Base-by-base conservation (phyloP, 2,329 filamentous ascomycete species). In the Penicillium sp. region DNA sequence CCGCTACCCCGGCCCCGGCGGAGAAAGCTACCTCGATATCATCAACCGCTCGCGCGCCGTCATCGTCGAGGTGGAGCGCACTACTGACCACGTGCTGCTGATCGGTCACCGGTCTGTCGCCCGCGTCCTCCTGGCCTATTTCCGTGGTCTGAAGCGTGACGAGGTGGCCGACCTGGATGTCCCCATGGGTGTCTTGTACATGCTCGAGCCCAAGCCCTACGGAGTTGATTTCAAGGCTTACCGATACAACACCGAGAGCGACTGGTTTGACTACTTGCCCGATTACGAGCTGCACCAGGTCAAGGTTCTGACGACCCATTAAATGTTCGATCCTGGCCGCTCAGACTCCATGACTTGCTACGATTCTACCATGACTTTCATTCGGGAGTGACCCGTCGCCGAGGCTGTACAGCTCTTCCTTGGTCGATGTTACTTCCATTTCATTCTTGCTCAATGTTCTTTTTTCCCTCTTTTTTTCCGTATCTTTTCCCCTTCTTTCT, bases 201-300 rank as follows among this genome's bases (percentile, higher is more conserved):
- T 92, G 64, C 88, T 99, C 45, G 93, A 99, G 75, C 94, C 94
- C 60, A 97, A 97, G 81, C 94, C 94, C 1, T 99, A 99, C 64
- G 94, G 94, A 13, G 92, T 97, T 55, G 93, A 96, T 57, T 97
- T 97, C 78, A 93, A 96, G 72, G 93, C 92, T 0, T 99, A 96
- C 79, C 85, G 87, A 57, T 99, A 96, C 77, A 90, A 96, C 69
- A 84, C 90, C 58, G 79, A 82, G 3, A 83, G 78, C 18, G 86
- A 88, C 59, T 91, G 88, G 83, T 99, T 99, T 66, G 86, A 94
- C 55, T 87, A 94, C 70, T 76, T 95, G 43, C 89, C 88, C n/a
- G 82, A 92, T 67, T 97, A 94, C 75, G 86, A 89, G 73, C 83
- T 94, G 29, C 84, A 72, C 54, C 76, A 78, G 62, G 69, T 74